Percentiles rank a stretch among this genome's conserved stretches.
Conservation (phyloP, 768 basidiomycete species). For the Cantharellus anzutake region DNA sequence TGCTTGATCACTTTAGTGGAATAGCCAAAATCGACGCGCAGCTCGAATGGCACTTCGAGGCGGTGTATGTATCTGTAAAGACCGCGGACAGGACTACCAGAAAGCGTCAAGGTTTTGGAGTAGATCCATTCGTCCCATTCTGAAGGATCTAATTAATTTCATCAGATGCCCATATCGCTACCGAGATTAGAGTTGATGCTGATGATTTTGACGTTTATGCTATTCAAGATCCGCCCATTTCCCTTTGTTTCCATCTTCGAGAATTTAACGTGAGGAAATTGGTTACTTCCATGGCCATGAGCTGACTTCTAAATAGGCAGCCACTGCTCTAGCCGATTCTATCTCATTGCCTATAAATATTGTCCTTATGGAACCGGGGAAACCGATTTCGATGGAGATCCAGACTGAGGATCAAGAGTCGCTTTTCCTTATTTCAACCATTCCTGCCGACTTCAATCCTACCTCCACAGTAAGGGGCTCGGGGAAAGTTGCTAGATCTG, state of each 20-base stretch:
- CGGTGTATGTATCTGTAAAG: conserved; percentile 39
- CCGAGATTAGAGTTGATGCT: conserved; percentile 54
- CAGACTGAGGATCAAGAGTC: conserved; percentile 45
- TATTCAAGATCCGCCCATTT: conserved; percentile 38
- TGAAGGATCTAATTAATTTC: not conserved
- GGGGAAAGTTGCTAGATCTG: too few species aligned
- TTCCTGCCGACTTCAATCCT: conserved; percentile 17
- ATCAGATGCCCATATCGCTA: conserved; percentile 20
- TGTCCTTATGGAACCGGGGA: conserved; percentile 54
- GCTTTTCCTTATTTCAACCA: conserved; percentile 67
- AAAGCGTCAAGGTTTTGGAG: conserved; percentile 14
- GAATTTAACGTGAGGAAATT: conserved; percentile 51
- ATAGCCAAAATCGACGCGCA: conserved; percentile 46
- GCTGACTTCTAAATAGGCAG: conserved; percentile 32
- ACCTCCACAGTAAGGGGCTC: not conserved
- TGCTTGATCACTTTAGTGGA: conserved; percentile 61
- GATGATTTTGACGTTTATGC: conserved; percentile 72
- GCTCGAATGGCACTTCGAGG: conserved; percentile 62
- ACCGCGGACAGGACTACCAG: conserved; percentile 42
- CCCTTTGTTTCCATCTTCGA: conserved; percentile 59
- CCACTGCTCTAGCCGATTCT: conserved; percentile 60
- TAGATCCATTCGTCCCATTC: not conserved
- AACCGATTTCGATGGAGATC: conserved; percentile 59
- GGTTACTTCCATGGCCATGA: not conserved
- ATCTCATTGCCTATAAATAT: conserved; percentile 45